phyloP scores from a whole-genome alignment of 2,329 filamentous ascomycete species.

The Apiospora malaysiana region DNA sequence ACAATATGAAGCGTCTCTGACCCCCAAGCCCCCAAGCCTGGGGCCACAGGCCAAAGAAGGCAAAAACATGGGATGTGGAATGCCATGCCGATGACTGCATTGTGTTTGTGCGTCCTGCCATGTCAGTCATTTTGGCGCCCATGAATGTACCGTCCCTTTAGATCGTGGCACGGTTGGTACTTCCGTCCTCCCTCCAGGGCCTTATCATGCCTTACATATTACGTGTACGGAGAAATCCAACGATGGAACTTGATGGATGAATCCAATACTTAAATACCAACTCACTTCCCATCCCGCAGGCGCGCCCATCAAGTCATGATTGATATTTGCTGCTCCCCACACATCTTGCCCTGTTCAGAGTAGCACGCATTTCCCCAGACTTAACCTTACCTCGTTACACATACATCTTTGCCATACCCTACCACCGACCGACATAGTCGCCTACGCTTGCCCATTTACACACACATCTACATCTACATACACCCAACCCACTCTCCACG shows the following conservation, averaged over 20 bases:
- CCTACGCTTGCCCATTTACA: not conserved
- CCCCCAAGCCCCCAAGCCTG: slow-evolving; percentile 1
- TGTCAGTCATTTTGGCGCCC: slow-evolving; percentile 1
- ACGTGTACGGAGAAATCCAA: slow-evolving; percentile 18
- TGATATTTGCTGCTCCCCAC: slow-evolving; percentile 2
- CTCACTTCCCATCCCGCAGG: slow-evolving; percentile 7
- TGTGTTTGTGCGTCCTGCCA: slow-evolving; percentile 19
- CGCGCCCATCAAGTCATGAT: slow-evolving; percentile 1
- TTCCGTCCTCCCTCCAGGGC: slow-evolving; percentile 7
- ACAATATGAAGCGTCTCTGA: not conserved
- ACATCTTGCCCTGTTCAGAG: not conserved
- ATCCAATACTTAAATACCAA: not conserved
- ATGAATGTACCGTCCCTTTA: not conserved
- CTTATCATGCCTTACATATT: slow-evolving; percentile 18
- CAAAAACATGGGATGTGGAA: slow-evolving; percentile 10
- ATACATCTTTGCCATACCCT: slow-evolving; percentile 5
- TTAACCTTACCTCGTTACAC: not conserved
- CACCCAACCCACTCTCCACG: slow-evolving; percentile 4
- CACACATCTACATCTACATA: not conserved
- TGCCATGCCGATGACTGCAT: slow-evolving; percentile 21
- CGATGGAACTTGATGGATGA: not conserved
- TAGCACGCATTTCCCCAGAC: slow-evolving; percentile 17
- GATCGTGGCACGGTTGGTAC: slow-evolving; percentile 5
- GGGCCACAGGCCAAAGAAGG: not conserved
- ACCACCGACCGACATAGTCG: not conserved